Evolutionary conservation across 2,329 filamentous ascomycete genomes (phyloP), one percentile per base, ranked within the genome.

Genomic region (Neurospora sp.): DNA sequence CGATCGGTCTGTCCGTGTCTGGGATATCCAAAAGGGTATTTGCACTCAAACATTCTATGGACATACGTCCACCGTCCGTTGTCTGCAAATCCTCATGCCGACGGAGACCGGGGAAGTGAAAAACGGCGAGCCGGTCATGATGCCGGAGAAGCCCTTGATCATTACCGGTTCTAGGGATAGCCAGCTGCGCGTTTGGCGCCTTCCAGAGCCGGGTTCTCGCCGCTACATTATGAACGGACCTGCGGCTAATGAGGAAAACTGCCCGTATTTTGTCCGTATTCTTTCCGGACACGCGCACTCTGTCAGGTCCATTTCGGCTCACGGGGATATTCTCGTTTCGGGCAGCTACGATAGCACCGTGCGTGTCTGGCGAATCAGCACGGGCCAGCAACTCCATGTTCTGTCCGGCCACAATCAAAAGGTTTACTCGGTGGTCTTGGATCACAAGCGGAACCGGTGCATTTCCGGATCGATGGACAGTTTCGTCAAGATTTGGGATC

Each of bases 401-500:
- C 84, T 99, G 4, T 89, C 91, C 72, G 96, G 96, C 0, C 96
- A 99, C 78, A 87, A 88, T 0, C 90, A 95, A 78, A 98, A 99
- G 79, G 96, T 99, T 0, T 99, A 99, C 79, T 97, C 94, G 71
- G 96, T 99, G 8, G 96, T 99, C 8, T 83, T 98, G 28, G 96
- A 99, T 77, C 91, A 93, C 74, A 89, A 91, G 75, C 91, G 96
- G 71, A 97, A 96, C 77, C 91, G 95, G 52, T 99, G 96, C 81
- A 98, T 99, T 73, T 97, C 94, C 73, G 96, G 96, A 12, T 97
- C 94, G 6, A 99, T 99, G 96, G 96, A 99, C 79, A 97, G 96
- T 72, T 86, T 94, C 73, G 96, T 99, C 78, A 98, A 97, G 81
- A 95, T 99, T 12, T 99, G 96, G 96, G 96, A 95, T 71, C 85